Percentiles rank a stretch among this genome's conserved stretches.
Conservation (phyloP, 352 stramenopile species). For the Globisporangium takayamanum region DNA sequence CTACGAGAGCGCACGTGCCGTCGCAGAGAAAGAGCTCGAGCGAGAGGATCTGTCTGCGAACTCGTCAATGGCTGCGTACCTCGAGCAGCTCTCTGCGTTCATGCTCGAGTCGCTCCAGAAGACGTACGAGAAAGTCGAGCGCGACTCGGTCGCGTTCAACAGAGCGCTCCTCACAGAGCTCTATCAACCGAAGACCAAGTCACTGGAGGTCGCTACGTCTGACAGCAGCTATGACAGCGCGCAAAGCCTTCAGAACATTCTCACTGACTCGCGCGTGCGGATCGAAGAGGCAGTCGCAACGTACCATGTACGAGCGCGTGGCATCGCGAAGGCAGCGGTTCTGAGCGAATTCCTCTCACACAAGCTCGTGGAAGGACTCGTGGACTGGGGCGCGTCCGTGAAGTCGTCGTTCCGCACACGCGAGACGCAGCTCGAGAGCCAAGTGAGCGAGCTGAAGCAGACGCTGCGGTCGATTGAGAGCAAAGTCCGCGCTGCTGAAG, state of each 20-base stretch:
- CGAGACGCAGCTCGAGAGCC: constrained; percentile 25
- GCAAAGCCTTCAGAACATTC: constrained; percentile 29
- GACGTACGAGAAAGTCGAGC: constrained; percentile 29
- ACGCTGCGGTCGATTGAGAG: constrained; percentile 41
- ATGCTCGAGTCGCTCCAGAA: constrained; percentile 27
- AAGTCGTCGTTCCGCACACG: constrained; percentile 45
- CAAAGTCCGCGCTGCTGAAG: constrained; percentile 46
- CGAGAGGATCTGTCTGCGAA: constrained; percentile 35
- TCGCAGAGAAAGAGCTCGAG: constrained; percentile 28
- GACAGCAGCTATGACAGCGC: constrained; percentile 20
- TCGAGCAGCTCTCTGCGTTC: constrained; percentile 45
- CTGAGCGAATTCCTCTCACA: constrained; percentile 42
- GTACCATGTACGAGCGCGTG: constrained; percentile 35
- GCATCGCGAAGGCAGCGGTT: constrained; percentile 23
- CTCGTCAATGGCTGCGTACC: constrained; percentile 32
- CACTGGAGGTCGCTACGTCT: constrained; percentile 4
- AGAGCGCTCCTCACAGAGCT: constrained; percentile 38
- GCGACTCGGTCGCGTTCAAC: constrained; percentile 36
- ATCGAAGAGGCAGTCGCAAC: constrained; percentile 34
- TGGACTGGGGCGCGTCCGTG: constrained; percentile 47
- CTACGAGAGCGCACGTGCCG: constrained; percentile 27
- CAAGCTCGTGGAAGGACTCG: constrained; percentile 42
- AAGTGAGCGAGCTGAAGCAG: constrained; percentile 40
- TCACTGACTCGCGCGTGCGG: constrained; percentile 23
- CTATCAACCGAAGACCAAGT: constrained; percentile 16